Conservation (phyloP, 805 yeast species). For the Vanderwaltozyma polyspora region DNA sequence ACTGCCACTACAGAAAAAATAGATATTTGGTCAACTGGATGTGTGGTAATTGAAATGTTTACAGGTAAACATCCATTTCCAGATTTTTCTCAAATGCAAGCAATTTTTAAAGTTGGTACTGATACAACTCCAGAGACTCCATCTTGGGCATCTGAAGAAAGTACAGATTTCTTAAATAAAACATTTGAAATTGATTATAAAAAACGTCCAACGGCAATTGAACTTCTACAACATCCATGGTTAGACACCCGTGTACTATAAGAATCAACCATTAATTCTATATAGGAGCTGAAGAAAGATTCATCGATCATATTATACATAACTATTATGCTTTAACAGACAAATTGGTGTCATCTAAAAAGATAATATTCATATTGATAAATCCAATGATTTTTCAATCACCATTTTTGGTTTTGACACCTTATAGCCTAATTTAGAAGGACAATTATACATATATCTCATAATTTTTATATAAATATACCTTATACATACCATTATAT, state of each 20-base stretch:
- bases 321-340: too few relatives aligned
- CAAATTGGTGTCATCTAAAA: too few relatives aligned
- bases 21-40: constrained; percentile 96
- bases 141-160: constrained; percentile 54
- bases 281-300: background rate
- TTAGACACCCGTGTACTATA: constrained; percentile 17
- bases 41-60: constrained; percentile 86
- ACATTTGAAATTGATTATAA: constrained; percentile 69
- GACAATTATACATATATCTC: too few relatives aligned
- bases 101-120: constrained; percentile 87
- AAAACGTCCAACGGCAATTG: constrained; percentile 63
- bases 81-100: constrained; percentile 90
- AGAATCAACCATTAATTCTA: background rate
- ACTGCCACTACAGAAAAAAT: constrained; percentile 84
- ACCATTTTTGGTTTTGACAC: too few relatives aligned
- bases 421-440: too few relatives aligned
- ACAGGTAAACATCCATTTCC: constrained; percentile 97
- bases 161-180: constrained; percentile 49
- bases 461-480: too few relatives aligned
- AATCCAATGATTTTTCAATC: too few relatives aligned
- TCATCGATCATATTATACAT: background rate
- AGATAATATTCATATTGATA: too few relatives aligned
- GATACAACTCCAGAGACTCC: constrained; percentile 76
- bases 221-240: constrained; percentile 45
- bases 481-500: too few relatives aligned